These are phyloP conservation scores for Quercus mongolica DNA, from an alignment of 306 rosid species.

Conservation along the genomic window DNA sequence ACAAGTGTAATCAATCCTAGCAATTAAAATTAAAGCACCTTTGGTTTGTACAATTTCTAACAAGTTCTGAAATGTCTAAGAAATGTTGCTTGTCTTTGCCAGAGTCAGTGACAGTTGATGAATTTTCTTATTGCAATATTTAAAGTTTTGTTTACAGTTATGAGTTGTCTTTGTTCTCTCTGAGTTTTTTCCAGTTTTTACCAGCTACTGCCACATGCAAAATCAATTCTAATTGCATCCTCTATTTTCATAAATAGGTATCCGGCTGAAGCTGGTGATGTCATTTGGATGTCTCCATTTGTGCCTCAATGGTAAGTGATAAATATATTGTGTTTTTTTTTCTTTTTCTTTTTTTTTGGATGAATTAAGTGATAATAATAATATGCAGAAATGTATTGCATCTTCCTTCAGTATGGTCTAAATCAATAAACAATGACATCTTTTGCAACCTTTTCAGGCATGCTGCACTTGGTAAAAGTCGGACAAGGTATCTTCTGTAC, in stretches of 20 bases:
- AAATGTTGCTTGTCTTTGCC: neutral
- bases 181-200: neutral
- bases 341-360: neutral
- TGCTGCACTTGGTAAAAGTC: conserved; percentile 82
- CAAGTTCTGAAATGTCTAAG: neutral
- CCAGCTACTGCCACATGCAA: neutral
- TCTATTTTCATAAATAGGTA: conserved; percentile 47
- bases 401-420: conserved; percentile 1
- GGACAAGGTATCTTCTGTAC: conserved; percentile 76
- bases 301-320: conserved; percentile 79
- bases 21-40: neutral
- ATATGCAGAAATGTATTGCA: neutral
- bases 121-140: neutral
- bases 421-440: neutral
- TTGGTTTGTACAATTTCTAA: no score
- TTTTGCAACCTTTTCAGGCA: conserved; percentile 55
- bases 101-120: neutral
- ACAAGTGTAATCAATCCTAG: neutral
- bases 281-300: conserved; percentile 97
- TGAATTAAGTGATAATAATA: neutral
- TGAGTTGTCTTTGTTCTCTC: neutral
- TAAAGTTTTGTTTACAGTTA: neutral
- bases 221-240: neutral
- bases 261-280: conserved; percentile 90
- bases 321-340: neutral